phyloP scores from a whole-genome alignment of 2,329 filamentous ascomycete genomes.

The Alternaria sp. region DNA sequence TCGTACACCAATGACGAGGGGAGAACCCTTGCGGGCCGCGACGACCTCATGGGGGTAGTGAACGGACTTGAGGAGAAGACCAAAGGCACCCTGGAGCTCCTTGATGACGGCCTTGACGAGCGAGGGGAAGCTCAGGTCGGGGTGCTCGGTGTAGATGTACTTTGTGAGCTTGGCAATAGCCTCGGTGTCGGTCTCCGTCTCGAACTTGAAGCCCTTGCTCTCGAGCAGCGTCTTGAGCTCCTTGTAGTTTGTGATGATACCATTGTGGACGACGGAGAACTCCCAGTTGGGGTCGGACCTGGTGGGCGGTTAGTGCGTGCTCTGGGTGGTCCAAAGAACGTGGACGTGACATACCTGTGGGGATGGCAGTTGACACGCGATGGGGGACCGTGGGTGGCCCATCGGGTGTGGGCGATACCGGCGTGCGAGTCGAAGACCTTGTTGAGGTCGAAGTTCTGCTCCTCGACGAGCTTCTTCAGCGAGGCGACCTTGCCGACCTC shows the following conservation, averaged over 20 bases:
- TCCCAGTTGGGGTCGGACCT: slow-evolving; percentile 96
- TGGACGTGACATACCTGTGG: slow-evolving; percentile 73
- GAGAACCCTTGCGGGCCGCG: slow-evolving; percentile 97
- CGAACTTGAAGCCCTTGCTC: slow-evolving; percentile 96
- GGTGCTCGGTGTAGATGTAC: slow-evolving; percentile 95
- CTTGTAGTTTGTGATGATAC: slow-evolving; percentile 99
- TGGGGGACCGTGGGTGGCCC: slow-evolving; percentile 96
- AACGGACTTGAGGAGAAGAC: slow-evolving; percentile 95
- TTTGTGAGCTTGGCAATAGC: slow-evolving; percentile 99
- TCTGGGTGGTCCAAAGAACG: background rate
- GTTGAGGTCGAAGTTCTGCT: slow-evolving; percentile 80
- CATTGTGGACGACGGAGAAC: slow-evolving; percentile 98
- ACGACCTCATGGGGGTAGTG: slow-evolving; percentile 98
- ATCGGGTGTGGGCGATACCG: slow-evolving; percentile 97
- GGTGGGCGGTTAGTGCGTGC: slow-evolving; percentile 25
- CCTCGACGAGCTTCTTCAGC: slow-evolving; percentile 89
- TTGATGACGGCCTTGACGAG: slow-evolving; percentile 97
- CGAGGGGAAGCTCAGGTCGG: slow-evolving; percentile 92
- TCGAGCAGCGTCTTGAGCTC: slow-evolving; percentile 92
- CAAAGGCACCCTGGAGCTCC: slow-evolving; percentile 97
- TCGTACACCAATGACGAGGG: slow-evolving; percentile 94
- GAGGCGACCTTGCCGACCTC: slow-evolving; percentile 99
- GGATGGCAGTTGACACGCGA: slow-evolving; percentile 97
- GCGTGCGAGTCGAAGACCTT: slow-evolving; percentile 98
- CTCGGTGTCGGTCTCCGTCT: slow-evolving; percentile 99